Evolutionary conservation across 2,329 filamentous ascomycete species (phyloP).

Genomic region (Cytospora leucostoma): DNA sequence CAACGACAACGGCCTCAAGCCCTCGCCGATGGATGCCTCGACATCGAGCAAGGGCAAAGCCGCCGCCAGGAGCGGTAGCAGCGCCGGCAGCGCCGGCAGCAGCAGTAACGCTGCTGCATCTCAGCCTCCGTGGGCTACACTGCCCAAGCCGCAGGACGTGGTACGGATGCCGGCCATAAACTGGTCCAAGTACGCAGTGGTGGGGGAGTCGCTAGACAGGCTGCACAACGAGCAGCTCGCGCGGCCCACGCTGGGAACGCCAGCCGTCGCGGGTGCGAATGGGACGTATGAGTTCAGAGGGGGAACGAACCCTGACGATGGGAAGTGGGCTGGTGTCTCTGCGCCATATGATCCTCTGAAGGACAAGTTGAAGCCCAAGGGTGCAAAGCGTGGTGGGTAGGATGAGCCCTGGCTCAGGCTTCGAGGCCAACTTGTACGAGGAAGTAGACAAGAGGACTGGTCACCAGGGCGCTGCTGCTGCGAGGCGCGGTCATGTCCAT

Average conservation of each 20-base stretch:
- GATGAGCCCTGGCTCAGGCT: too few relatives aligned
- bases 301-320: conserved; percentile 39
- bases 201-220: conserved; percentile 80
- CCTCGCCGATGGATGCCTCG: conserved; percentile 21
- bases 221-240: conserved; percentile 78
- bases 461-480: background rate
- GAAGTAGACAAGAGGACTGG: background rate
- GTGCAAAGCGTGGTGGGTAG: conserved; percentile 19
- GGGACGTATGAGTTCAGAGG: conserved; percentile 55
- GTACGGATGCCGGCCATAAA: conserved; percentile 88
- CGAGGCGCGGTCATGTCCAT: too few relatives aligned
- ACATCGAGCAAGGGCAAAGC: conserved; percentile 24
- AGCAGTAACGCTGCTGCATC: conserved; percentile 30
- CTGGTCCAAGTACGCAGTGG: conserved; percentile 92
- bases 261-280: conserved; percentile 42
- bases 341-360: conserved; percentile 57
- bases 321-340: conserved; percentile 53
- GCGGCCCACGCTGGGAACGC: conserved; percentile 60
- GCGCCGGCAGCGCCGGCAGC: conserved; percentile 27
- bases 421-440: background rate
- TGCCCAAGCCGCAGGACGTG: conserved; percentile 79
- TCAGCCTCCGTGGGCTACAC: conserved; percentile 54
- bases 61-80: conserved; percentile 30
- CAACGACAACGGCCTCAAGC: conserved; percentile 17
- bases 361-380: conserved; percentile 46